phyloP scores from a whole-genome alignment of 1,139 yeast genomes.

The Debaryomyces robertsiae region DNA sequence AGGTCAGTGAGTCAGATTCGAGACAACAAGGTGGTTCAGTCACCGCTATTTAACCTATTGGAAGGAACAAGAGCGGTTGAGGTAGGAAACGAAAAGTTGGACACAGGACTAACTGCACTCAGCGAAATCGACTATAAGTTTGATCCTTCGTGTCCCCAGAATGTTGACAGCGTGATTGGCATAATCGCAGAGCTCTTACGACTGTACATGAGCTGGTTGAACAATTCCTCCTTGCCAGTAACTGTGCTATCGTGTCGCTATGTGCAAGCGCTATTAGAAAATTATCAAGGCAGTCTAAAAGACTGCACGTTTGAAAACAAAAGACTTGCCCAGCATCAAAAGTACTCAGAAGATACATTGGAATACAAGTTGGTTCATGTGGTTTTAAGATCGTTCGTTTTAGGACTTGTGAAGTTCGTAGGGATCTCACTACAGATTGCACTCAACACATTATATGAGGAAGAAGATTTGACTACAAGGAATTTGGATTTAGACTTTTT shows the following conservation, averaged over 20 bases:
- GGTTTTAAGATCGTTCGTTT: slow-evolving; percentile 47
- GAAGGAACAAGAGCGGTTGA: slow-evolving; percentile 81
- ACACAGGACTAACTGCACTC: slow-evolving; percentile 58
- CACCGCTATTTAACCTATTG: slow-evolving; percentile 56
- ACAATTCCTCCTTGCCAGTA: slow-evolving; percentile 61
- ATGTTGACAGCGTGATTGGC: slow-evolving; percentile 42
- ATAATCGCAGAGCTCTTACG: slow-evolving; percentile 50
- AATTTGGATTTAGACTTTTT: slow-evolving; percentile 54
- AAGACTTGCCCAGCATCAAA: slow-evolving; percentile 14
- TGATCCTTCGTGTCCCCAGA: slow-evolving; percentile 36
- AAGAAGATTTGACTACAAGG: slow-evolving; percentile 72
- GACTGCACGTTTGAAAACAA: slow-evolving; percentile 25
- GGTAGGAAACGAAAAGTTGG: slow-evolving; percentile 60
- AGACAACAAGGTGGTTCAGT: slow-evolving; percentile 51
- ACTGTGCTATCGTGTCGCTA: slow-evolving; percentile 68
- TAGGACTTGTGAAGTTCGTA: slow-evolving; percentile 56
- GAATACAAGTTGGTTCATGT: slow-evolving; percentile 42
- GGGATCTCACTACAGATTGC: slow-evolving; percentile 52
- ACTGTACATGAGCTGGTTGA: slow-evolving; percentile 59
- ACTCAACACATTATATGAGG: slow-evolving; percentile 68
- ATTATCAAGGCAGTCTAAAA: slow-evolving; percentile 29
- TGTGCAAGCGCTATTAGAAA: slow-evolving; percentile 55
- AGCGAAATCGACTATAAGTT: slow-evolving; percentile 41
- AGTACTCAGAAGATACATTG: slow-evolving; percentile 13
- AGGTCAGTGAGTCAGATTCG: slow-evolving; percentile 32